Evolutionary conservation across 1,139 yeast genomes (phyloP).

Genomic region (Protomyces macrosporus): DNA sequence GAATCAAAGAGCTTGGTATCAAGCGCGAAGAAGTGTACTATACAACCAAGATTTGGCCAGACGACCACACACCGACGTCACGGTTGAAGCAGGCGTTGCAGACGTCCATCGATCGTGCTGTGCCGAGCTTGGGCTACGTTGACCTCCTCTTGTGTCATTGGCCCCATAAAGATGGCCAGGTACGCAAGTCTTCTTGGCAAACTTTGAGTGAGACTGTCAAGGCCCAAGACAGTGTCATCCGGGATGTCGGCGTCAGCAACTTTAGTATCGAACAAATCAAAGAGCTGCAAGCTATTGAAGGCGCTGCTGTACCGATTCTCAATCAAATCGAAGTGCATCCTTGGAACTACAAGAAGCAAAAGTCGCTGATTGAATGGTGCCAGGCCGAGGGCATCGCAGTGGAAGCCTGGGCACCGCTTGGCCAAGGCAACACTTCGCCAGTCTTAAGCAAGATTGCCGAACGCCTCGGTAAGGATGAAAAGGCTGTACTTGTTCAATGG

Average conservation of each 20-base stretch:
- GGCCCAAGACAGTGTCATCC: slow-evolving; percentile 36
- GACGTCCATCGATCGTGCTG: slow-evolving; percentile 48
- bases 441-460: slow-evolving; percentile 38
- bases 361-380: slow-evolving; percentile 49
- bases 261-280: slow-evolving; percentile 44
- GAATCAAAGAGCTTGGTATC: slow-evolving; percentile 47
- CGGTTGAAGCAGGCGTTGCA: slow-evolving; percentile 49
- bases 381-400: slow-evolving; percentile 47
- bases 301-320: slow-evolving; percentile 45
- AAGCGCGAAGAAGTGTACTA: slow-evolving; percentile 60
- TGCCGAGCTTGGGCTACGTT: slow-evolving; percentile 49
- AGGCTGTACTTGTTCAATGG: slow-evolving; percentile 48
- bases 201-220: slow-evolving; percentile 45
- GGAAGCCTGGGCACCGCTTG: slow-evolving; percentile 64
- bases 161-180: slow-evolving; percentile 37
- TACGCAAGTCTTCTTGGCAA: slow-evolving; percentile 43
- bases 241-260: slow-evolving; percentile 46
- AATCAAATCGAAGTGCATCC: slow-evolving; percentile 54
- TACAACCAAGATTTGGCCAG: slow-evolving; percentile 54
- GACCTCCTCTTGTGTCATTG: slow-evolving; percentile 45
- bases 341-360: slow-evolving; percentile 44
- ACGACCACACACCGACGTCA: slow-evolving; percentile 24
- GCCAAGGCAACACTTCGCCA: slow-evolving; percentile 55
- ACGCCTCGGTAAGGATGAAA: slow-evolving; percentile 42
- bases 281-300: slow-evolving; percentile 41